Evolutionary conservation across 139 green algal genomes (phyloP), one percentile per base, ranked within the genome.

Genomic region (Closterium sp.): DNA sequence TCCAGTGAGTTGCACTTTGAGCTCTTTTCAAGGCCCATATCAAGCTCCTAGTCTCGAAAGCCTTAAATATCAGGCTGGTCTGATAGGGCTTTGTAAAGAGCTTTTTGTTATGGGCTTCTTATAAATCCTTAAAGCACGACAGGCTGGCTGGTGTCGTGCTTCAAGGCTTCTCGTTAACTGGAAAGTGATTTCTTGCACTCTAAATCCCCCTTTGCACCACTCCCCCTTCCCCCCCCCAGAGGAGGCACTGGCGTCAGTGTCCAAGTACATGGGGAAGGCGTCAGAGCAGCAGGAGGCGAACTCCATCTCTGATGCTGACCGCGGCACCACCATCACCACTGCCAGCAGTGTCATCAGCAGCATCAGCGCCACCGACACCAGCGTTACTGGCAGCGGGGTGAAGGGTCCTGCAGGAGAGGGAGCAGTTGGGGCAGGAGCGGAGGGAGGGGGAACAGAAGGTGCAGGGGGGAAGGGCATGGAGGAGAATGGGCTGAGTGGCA

Each of bases 401-500:
- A 79, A 79, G 62, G 62, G 62, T 79, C 62, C 62, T 4, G 62
- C 13, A 10, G 62, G 17, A 79, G 62, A 79, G 62, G 62, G 62
- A 24, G 62, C 62, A 79, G 62, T 13, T 4, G 62, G 17, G 62
- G 62, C 17, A 79, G 62, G 17, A 27, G 62, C 2, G 19, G 62
- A 24, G 62, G 62, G 19, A 6, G 62, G 62, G 2, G 62, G 62
- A 79, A 27, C 21, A 87, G 28, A 4, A 34, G 85, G 28, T 17
- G 85, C 21, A 30, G 85, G 28, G n/a, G 88, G 29, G 5, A n/a
- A 22, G 87, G 45, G 29, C 9, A 10, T 84, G 88, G 45, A 90
- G 38, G 45, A 90, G 21, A 73, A 86, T 89, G 86, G 70, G 70
- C 62, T 86, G 38, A 30, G n/a, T 29, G 70, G 70, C 19, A 91